Evolutionary conservation across 2,329 filamentous ascomycete species (phyloP), one percentile per base, ranked within the genome.

Genomic region (Ophiostoma sp.): DNA sequence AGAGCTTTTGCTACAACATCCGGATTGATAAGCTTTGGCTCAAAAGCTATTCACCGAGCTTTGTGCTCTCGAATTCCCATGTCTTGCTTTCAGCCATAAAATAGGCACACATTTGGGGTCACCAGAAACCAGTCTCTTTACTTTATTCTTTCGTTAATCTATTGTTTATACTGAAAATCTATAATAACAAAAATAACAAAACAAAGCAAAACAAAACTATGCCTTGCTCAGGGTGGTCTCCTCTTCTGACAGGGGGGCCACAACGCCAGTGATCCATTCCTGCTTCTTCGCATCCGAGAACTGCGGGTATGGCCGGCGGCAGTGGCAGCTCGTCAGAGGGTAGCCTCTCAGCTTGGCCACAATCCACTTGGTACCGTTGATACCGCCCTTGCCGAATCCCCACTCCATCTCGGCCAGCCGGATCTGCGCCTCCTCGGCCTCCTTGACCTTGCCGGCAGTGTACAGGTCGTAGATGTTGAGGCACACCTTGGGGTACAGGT

Each of bases 351-450:
- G 76, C 75, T 86, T 83, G 52, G 82, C 83, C 48, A 87, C 84
- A n/a, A 86, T 81, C 81, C 83, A 87, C 76, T 87, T 87, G 8
- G 83, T 87, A 11, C 86, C 85, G 74, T 86, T 87, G 76, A 88
- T 86, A n/a, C 84, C 85, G 3, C 83, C 83, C 76, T 85, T 86
- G 36, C 78, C 84, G 69, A 88, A 85, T 0, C 83, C 85, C 81
- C 82, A 85, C 78, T 87, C 85, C 71, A 81, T 80, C 74, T 82
- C 78, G 7, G 82, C 83, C 52, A 87, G 78, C 76, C 83, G 80
- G 68, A 83, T 77, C 76, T 87, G 85, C 4, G 83, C 78, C 2
- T 79, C 78, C 35, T 81, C 79, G 0, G 85, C 85, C 75, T 85
- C 83, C 13, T 80, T 76, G 11, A 77, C 71, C 75, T 84, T 81